Evolutionary conservation across 2,329 filamentous ascomycete genomes (phyloP).

Genomic region (Cladophialophora psammophila): DNA sequence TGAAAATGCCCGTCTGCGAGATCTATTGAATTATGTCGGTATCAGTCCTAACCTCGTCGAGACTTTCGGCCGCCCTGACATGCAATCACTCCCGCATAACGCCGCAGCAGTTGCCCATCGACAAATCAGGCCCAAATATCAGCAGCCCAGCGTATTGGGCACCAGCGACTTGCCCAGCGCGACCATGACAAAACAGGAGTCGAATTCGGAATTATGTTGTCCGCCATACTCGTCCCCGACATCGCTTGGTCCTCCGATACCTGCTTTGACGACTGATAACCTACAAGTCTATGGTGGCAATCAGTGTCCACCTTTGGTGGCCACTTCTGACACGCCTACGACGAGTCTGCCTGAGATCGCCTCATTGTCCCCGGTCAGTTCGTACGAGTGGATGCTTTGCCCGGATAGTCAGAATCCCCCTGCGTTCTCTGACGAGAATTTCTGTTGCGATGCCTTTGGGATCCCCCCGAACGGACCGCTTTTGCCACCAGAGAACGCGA

Average conservation of each 20-base stretch:
- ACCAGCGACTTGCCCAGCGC: neutral
- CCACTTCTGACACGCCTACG: neutral
- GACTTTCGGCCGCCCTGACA: constrained; percentile 17
- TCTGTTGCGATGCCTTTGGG: constrained; percentile 18
- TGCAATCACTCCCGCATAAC: neutral
- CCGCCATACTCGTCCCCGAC: neutral
- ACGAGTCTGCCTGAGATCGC: constrained; percentile 2
- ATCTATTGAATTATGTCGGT: constrained; percentile 29
- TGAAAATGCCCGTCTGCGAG: constrained; percentile 35
- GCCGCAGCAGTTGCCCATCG: constrained; percentile 7
- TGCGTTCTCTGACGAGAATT: neutral
- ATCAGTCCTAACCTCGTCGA: constrained; percentile 32
- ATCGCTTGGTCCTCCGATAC: neutral
- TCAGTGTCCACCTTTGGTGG: constrained; percentile 1
- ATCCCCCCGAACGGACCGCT: constrained; percentile 10
- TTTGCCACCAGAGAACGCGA: constrained; percentile 24
- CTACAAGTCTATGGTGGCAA: constrained; percentile 3
- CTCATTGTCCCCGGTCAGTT: neutral
- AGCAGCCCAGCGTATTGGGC: neutral
- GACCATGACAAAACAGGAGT: neutral
- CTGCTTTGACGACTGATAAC: neutral
- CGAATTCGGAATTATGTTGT: neutral
- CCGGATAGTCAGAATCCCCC: constrained; percentile 1
- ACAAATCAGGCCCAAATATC: constrained; percentile 25
- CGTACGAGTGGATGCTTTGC: constrained; percentile 17